Conservation (phyloP, 345 rosid species). For the Cochlearia excelsa region DNA sequence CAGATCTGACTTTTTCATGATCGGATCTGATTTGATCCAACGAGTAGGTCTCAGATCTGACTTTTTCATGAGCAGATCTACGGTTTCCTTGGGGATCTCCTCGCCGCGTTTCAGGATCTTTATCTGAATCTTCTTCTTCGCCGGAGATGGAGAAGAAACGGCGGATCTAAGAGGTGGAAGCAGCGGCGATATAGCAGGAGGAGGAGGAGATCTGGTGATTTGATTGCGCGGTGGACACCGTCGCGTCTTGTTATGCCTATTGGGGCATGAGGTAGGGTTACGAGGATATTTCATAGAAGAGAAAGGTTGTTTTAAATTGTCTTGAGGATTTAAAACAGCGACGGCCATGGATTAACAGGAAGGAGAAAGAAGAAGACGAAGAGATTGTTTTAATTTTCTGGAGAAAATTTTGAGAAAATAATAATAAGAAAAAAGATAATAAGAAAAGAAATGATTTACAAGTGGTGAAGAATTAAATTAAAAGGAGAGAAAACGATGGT, state of each 20-base stretch:
- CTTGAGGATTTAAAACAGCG: slow-evolving; percentile 59
- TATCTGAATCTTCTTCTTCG: slow-evolving; percentile 36
- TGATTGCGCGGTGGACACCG: slow-evolving; percentile 39
- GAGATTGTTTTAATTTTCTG: too few species aligned
- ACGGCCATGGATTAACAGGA: slow-evolving; percentile 69
- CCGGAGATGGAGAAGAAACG: background rate
- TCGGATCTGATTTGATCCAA: slow-evolving; percentile 35
- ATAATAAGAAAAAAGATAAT: too few species aligned
- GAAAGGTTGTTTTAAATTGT: slow-evolving; percentile 40
- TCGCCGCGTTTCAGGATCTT: slow-evolving; percentile 82
- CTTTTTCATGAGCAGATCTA: slow-evolving; percentile 2
- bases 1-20: slow-evolving; percentile 30
- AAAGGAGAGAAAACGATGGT: too few species aligned
- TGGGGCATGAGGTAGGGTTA: too few species aligned
- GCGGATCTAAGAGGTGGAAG: slow-evolving; percentile 29
- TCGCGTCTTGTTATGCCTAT: slow-evolving; percentile 37
- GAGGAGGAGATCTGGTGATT: slow-evolving; percentile 27
- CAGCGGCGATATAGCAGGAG: too few species aligned
- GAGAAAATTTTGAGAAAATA: too few species aligned
- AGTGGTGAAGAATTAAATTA: too few species aligned
- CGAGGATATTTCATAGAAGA: slow-evolving; percentile 36
- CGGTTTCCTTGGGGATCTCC: slow-evolving; percentile 3
- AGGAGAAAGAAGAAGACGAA: too few species aligned
- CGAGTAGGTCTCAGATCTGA: slow-evolving; percentile 39
- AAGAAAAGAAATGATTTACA: too few species aligned